Percentiles rank a stretch among this genome's conserved stretches.
phyloP scores from a whole-genome alignment of 192 early-diverging fungal genomes.

The Coemansia sp. region DNA sequence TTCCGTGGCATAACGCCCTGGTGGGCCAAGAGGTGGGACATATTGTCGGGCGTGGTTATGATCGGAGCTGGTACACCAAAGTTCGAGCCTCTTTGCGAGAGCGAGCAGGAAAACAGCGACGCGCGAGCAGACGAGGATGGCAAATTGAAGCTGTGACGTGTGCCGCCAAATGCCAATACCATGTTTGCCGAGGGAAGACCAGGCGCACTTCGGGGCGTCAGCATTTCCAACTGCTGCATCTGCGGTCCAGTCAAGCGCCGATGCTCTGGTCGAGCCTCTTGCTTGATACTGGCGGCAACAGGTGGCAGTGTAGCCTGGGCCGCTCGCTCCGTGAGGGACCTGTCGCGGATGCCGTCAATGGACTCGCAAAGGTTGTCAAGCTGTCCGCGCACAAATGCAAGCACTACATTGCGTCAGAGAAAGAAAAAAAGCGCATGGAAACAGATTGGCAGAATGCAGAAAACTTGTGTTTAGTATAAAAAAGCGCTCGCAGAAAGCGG shows the following conservation, averaged over 20 bases:
- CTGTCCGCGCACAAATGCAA: conserved; percentile 7
- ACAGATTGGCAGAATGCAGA: background rate
- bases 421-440: background rate
- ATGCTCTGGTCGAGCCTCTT: no score
- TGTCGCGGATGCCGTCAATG: background rate
- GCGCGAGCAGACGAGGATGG: background rate
- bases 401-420: no score
- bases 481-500: background rate
- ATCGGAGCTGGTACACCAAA: background rate
- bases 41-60: conserved; percentile 15
- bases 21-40: conserved; percentile 13
- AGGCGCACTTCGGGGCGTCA: background rate
- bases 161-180: background rate
- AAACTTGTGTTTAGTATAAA: background rate
- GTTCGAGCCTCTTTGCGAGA: conserved; percentile 1
- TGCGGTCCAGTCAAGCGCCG: background rate
- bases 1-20: conserved; percentile 9
- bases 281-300: background rate
- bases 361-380: background rate
- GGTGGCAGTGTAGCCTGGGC: background rate
- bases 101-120: background rate
- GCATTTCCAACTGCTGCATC: background rate
- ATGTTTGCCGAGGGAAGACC: background rate
- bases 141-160: background rate
- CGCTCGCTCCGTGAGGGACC: background rate